phyloP scores from a whole-genome alignment of 805 yeast species.

The Zygotorulaspora florentina region DNA sequence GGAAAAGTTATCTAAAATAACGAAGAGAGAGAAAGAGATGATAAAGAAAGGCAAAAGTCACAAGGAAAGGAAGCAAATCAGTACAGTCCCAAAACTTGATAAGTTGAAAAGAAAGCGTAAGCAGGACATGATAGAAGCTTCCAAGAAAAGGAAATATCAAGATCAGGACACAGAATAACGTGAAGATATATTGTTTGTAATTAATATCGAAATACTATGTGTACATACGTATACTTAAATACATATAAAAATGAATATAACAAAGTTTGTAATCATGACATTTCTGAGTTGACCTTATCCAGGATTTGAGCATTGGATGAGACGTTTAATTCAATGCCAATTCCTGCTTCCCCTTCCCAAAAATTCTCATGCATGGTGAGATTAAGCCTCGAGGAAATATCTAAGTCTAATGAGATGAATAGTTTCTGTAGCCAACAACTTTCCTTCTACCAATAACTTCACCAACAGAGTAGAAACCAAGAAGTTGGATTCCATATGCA shows the following conservation, averaged over 20 bases:
- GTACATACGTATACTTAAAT: slow-evolving; percentile 11
- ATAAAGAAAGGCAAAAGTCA: slow-evolving; percentile 51
- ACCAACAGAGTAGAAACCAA: slow-evolving; percentile 91
- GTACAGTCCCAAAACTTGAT: slow-evolving; percentile 74
- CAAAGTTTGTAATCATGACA: slow-evolving; percentile 8
- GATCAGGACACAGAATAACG: slow-evolving; percentile 3
- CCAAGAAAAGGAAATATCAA: slow-evolving; percentile 53
- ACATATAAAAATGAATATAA: slow-evolving; percentile 14
- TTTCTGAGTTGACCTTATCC: slow-evolving; percentile 2
- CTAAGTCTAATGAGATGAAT: slow-evolving; percentile 8
- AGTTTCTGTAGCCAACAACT: slow-evolving; percentile 71
- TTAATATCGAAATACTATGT: slow-evolving; percentile 10
- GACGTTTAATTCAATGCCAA: neutral
- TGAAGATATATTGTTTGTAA: neutral
- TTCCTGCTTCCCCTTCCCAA: slow-evolving; percentile 1
- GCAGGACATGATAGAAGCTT: slow-evolving; percentile 69
- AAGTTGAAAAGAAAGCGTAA: slow-evolving; percentile 59
- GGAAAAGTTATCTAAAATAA: slow-evolving; percentile 61
- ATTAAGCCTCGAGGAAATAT: neutral
- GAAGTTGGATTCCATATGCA: slow-evolving; percentile 74
- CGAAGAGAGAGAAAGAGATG: slow-evolving; percentile 56
- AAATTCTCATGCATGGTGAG: slow-evolving; percentile 1
- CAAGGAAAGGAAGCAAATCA: slow-evolving; percentile 62
- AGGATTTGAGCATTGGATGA: neutral
- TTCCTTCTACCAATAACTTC: slow-evolving; percentile 96